phyloP scores from a whole-genome alignment of 345 rosid species.

The Anastatica hierochuntica region DNA sequence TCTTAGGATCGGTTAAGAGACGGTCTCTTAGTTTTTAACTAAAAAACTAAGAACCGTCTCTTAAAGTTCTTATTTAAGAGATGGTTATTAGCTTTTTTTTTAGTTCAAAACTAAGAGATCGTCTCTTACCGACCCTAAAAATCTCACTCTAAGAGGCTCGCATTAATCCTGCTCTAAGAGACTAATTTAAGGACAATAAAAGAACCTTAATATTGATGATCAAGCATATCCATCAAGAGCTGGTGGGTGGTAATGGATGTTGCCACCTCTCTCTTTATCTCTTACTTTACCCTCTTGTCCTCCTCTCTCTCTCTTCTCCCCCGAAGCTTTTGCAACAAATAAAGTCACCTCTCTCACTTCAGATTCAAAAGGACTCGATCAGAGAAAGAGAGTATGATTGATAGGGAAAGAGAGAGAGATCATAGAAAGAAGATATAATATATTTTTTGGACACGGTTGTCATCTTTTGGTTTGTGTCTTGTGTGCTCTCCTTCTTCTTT shows the following conservation, averaged over 20 bases:
- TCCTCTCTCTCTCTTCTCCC: slow-evolving; percentile 32
- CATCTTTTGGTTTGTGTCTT: slow-evolving; percentile 22
- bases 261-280: slow-evolving; percentile 23
- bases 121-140: too few relatives aligned
- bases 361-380: slow-evolving; percentile 21
- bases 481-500: too few relatives aligned
- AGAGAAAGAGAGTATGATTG: slow-evolving; percentile 23
- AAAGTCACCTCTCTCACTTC: slow-evolving; percentile 22
- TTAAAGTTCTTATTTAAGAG: too few relatives aligned
- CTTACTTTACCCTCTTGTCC: slow-evolving; percentile 29
- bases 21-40: too few relatives aligned
- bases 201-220: slow-evolving; percentile 19
- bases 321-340: too few relatives aligned
- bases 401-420: slow-evolving; percentile 24
- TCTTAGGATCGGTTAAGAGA: too few relatives aligned
- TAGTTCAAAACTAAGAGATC: too few relatives aligned
- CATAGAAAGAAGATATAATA: slow-evolving; percentile 23
- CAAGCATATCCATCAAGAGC: slow-evolving; percentile 59
- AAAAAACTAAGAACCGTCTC: too few relatives aligned
- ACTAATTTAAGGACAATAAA: slow-evolving; percentile 1
- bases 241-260: slow-evolving; percentile 49
- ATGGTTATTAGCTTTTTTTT: too few relatives aligned
- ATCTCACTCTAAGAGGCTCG: too few relatives aligned
- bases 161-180: too few relatives aligned
- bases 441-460: slow-evolving; percentile 57